Conservation (phyloP, 1,284 basidiomycete species). For the Irpex sp. region DNA sequence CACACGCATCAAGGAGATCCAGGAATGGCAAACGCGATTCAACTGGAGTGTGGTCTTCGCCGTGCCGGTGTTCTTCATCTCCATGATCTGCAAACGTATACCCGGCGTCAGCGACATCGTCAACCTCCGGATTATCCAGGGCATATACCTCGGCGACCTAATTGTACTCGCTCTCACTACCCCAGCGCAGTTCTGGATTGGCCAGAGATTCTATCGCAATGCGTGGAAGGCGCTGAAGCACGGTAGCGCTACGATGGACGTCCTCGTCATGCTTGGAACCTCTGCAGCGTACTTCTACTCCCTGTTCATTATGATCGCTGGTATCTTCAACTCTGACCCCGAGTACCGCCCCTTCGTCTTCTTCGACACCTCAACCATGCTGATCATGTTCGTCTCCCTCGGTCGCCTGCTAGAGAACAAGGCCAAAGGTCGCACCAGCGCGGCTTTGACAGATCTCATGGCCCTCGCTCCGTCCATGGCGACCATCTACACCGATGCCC, state of each 20-base stretch:
- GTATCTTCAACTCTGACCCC: conserved; percentile 57
- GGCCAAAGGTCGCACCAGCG: conserved; percentile 95
- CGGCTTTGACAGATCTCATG: conserved; percentile 95
- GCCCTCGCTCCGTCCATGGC: conserved; percentile 92
- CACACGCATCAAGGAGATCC: conserved; percentile 87
- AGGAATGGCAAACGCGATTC: conserved; percentile 86
- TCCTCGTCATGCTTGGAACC: conserved; percentile 93
- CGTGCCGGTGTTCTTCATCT: conserved; percentile 87
- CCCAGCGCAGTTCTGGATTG: conserved; percentile 92
- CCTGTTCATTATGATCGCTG: conserved; percentile 62
- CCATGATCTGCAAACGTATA: conserved; percentile 84
- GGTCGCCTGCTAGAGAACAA: conserved; percentile 95
- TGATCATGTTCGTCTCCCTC: conserved; percentile 95
- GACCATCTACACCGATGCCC: conserved; percentile 85
- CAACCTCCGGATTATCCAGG: conserved; percentile 45
- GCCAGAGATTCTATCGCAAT: conserved; percentile 81
- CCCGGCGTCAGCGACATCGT: conserved; percentile 49
- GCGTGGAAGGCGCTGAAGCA: conserved; percentile 92
- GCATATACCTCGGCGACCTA: conserved; percentile 81
- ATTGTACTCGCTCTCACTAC: conserved; percentile 82
- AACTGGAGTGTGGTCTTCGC: conserved; percentile 75
- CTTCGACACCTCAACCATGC: conserved; percentile 99
- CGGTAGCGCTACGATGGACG: conserved; percentile 91
- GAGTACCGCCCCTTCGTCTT: conserved; percentile 84
- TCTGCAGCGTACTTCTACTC: conserved; percentile 94